A percentile compares a stretch with the other conserved stretches of the same genome.
These are phyloP conservation scores for Uronychia setigera DNA, from an alignment of 73 alveolate species.

Conservation along the genomic window DNA sequence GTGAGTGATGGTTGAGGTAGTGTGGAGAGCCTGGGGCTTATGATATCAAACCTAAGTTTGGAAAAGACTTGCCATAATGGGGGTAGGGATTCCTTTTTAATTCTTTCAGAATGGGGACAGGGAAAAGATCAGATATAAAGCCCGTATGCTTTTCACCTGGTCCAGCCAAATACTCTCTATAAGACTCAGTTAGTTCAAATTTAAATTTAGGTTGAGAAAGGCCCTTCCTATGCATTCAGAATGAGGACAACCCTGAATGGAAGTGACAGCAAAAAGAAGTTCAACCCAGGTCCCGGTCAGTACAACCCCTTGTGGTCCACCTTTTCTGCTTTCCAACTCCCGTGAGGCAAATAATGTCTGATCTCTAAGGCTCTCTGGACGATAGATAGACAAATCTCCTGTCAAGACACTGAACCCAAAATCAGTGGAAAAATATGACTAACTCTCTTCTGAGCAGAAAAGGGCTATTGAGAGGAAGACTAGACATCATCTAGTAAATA, in stretches of 20 bases:
- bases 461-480: not conserved
- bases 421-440: too few species aligned
- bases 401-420: too few species aligned
- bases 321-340: not conserved
- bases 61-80: not conserved
- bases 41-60: not conserved
- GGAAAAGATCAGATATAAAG: not conserved
- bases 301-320: constrained; percentile 3
- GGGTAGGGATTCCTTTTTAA: not conserved
- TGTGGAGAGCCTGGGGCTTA: not conserved
- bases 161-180: not conserved
- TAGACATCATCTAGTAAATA: not conserved
- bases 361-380: too few species aligned
- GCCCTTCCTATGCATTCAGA: not conserved
- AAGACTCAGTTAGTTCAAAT: not conserved
- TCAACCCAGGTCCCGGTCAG: not conserved
- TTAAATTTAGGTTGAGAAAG: not conserved
- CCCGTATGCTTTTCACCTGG: not conserved
- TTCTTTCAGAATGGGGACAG: not conserved
- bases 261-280: not conserved
- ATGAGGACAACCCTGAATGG: not conserved
- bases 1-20: too few species aligned
- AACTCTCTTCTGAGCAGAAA: too few species aligned
- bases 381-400: too few species aligned
- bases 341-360: too few species aligned